These are phyloP conservation scores for Kwoniella bestiolae DNA, from an alignment of 768 basidiomycete species.

Conservation along the genomic window DNA sequence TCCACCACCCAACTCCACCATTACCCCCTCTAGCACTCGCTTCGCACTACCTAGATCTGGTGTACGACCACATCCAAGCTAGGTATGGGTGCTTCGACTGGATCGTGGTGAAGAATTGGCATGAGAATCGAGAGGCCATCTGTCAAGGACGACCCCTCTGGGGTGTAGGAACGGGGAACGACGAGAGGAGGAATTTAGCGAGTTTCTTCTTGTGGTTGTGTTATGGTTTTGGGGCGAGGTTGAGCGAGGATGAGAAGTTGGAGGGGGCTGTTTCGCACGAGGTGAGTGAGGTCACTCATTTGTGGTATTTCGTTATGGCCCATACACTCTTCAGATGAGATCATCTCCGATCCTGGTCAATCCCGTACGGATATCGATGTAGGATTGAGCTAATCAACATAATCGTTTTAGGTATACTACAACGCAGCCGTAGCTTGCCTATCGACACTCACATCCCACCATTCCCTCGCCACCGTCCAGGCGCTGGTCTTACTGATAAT, in stretches of 20 bases:
- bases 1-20: conserved; percentile 39
- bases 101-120: conserved; percentile 27
- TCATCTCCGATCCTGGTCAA: too few species aligned
- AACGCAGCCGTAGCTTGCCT: conserved; percentile 48
- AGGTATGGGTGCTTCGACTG: conserved; percentile 35
- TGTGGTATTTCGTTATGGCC: too few species aligned
- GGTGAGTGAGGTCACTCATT: conserved; percentile 25
- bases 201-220: conserved; percentile 41
- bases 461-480: conserved; percentile 49
- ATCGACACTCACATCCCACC: conserved; percentile 46
- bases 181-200: conserved; percentile 33
- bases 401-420: conserved; percentile 44
- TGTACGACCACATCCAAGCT: conserved; percentile 35
- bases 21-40: conserved; percentile 35
- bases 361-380: too few species aligned
- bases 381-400: too few species aligned
- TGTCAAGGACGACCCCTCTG: conserved; percentile 36
- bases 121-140: conserved; percentile 39
- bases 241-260: conserved; percentile 35
- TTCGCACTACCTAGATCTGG: conserved; percentile 31
- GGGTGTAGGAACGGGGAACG: conserved; percentile 36
- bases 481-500: conserved; percentile 40
- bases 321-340: too few species aligned
- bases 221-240: conserved; percentile 42
- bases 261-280: conserved; percentile 37